Base-by-base conservation (phyloP, 2,329 filamentous ascomycete species). In the Lasiodiplodia sp. region DNA sequence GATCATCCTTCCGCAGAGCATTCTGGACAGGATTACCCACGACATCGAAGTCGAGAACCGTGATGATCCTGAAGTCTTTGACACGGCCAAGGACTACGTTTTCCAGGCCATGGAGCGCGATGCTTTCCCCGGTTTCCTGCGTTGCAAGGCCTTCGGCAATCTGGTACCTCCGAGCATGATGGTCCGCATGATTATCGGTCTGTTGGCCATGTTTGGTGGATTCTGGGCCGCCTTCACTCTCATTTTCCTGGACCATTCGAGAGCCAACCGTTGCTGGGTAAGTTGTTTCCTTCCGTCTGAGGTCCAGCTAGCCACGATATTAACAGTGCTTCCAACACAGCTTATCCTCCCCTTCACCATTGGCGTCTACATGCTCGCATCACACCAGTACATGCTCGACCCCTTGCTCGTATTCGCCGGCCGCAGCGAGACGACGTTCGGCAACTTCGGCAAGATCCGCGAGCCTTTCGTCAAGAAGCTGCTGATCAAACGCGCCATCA, bases 101-200 rank as follows among this genome's bases (percentile, higher is more conserved):
- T 99, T 98, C 80, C 96, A 99, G 82, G 96, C 96, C 40, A 99
- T 99, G 96, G 96, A 99, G 82, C 89, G 96, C 68, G 96, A 99
- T 82, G 96, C 96, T n/a, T 99, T 97, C 78, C 96, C 96, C 0
- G 95, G 95, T 0, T 99, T 99, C 81, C 86, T 99, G 69, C 88
- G 95, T 77, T 93, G 93, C 82, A 98, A 98, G 83, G 96, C 96
- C 2, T 86, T 99, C 28, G 96, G 96, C 70, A 99, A 99, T 76
- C 87, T 99, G 16, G 95, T 99, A 34, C 96, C 95, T 3, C 89
- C 95, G 18, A 97, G 93, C 57, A 90, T 97, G 73, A 89, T 98
- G 77, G 86, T 96, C 73, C 88, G 96, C 66, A 84, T 98, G 64
- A 93, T 97, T 56, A 79, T 97, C 72, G 96, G 95, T 44, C 86